These are phyloP conservation scores for Penicillium sp. DNA, from an alignment of 2,329 filamentous ascomycete genomes.

Conservation along the genomic window DNA sequence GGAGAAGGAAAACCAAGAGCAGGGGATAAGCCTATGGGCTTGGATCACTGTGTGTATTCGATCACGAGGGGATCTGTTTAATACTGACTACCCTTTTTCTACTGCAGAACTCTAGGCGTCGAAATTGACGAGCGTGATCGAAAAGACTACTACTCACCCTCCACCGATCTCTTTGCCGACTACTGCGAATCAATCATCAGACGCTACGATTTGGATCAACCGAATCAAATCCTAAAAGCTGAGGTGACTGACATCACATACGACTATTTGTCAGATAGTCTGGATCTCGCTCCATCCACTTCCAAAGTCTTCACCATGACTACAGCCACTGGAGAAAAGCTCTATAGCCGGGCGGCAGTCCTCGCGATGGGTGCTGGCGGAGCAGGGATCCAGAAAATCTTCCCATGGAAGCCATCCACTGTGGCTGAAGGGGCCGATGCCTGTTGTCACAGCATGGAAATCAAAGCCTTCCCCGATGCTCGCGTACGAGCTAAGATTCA, in stretches of 20 bases:
- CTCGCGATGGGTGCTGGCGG: constrained; percentile 66
- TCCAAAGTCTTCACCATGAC: constrained; percentile 58
- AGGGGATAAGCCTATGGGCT: too few species aligned
- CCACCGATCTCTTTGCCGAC: constrained; percentile 54
- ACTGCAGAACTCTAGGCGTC: constrained; percentile 28
- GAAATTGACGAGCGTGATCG: constrained; percentile 61
- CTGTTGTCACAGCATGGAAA: constrained; percentile 59
- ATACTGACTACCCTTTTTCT: background rate
- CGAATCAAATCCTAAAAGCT: constrained; percentile 54
- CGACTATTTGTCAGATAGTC: constrained; percentile 36
- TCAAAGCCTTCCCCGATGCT: constrained; percentile 52
- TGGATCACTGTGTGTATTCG: too few species aligned
- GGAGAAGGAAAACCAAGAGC: background rate
- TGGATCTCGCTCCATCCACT: constrained; percentile 39
- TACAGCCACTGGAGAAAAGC: constrained; percentile 47
- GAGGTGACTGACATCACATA: constrained; percentile 58
- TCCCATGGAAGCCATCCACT: constrained; percentile 36
- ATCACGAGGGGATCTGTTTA: too few species aligned
- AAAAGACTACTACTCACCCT: constrained; percentile 65
- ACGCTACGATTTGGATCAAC: constrained; percentile 52
- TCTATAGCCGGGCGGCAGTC: constrained; percentile 59
- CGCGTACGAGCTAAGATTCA: constrained; percentile 51
- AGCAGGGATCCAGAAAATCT: constrained; percentile 53
- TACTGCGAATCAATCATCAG: constrained; percentile 55
- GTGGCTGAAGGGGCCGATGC: constrained; percentile 43